These are phyloP conservation scores for Tricholoma matsutake DNA, from an alignment of 768 basidiomycete genomes.

Conservation along the genomic window DNA sequence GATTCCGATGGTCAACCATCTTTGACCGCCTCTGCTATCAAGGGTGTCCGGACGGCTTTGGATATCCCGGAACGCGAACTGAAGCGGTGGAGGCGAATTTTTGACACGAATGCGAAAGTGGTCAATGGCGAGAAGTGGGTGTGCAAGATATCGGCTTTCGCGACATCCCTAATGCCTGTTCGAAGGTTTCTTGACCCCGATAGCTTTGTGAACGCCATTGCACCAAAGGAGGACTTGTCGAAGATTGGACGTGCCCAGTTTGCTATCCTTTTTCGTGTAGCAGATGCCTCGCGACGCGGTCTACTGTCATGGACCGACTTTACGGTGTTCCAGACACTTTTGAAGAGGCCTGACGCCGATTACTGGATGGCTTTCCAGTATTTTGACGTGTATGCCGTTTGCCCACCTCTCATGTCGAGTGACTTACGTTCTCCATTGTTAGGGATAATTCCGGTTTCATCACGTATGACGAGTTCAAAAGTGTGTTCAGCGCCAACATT, in stretches of 20 bases:
- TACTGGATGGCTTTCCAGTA: constrained; percentile 97
- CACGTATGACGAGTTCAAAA: constrained; percentile 92
- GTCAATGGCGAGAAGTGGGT: constrained; percentile 81
- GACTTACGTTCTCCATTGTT: constrained; percentile 14
- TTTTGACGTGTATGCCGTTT: constrained; percentile 77
- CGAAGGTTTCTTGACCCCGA: constrained; percentile 81
- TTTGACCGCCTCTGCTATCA: constrained; percentile 52
- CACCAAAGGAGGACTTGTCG: constrained; percentile 78
- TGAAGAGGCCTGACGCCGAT: constrained; percentile 94
- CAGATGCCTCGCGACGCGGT: constrained; percentile 73
- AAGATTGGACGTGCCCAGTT: constrained; percentile 89
- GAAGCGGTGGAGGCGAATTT: constrained; percentile 84
- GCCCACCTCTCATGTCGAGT: constrained; percentile 1
- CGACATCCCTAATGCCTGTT: constrained; percentile 11
- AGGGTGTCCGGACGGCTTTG: constrained; percentile 65
- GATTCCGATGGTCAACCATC: constrained; percentile 50
- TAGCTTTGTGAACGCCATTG: constrained; percentile 94
- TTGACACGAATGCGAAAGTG: constrained; percentile 79
- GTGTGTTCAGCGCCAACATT: constrained; percentile 79
- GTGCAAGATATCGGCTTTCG: constrained; percentile 5
- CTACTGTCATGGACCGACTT: constrained; percentile 95
- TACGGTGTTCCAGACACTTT: constrained; percentile 87
- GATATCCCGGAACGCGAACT: constrained; percentile 78
- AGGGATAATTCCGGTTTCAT: constrained; percentile 93
- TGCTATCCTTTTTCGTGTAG: constrained; percentile 85